phyloP scores from a whole-genome alignment of 2,329 filamentous ascomycete species.

The Rachicladosporium sp. region DNA sequence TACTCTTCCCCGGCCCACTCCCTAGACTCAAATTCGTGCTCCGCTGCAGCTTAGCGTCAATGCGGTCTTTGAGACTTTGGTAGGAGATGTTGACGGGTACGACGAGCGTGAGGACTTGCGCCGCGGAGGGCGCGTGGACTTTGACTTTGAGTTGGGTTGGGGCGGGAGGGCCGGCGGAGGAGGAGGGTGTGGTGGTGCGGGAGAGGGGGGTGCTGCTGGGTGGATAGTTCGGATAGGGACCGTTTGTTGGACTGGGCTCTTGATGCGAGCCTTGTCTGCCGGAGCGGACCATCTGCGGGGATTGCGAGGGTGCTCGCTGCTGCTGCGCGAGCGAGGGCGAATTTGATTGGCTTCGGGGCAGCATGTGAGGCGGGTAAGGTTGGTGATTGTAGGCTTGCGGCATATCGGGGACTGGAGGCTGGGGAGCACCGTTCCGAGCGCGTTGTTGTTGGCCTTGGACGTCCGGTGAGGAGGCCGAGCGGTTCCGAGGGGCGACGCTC shows the following conservation, averaged over 20 bases:
- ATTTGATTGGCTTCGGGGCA: conserved; percentile 66
- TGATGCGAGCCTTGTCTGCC: no score
- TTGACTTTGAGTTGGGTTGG: conserved; percentile 84
- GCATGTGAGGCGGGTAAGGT: conserved; percentile 15
- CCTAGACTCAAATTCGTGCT: conserved; percentile 71
- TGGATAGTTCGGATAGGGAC: no score
- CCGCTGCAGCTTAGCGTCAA: conserved; percentile 84
- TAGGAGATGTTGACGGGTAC: conserved; percentile 93
- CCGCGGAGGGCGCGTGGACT: conserved; percentile 66
- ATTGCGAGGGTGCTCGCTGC: neutral
- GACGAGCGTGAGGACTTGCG: conserved; percentile 88
- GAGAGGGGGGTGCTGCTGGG: conserved; percentile 10
- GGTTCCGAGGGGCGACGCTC: conserved; percentile 48
- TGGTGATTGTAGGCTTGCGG: conserved; percentile 15
- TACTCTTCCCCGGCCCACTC: conserved; percentile 47
- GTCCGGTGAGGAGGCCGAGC: conserved; percentile 91
- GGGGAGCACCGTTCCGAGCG: conserved; percentile 45
- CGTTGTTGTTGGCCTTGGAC: conserved; percentile 60
- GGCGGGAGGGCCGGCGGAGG: conserved; percentile 8
- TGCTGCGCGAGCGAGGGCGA: conserved; percentile 43
- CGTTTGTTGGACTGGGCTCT: no score
- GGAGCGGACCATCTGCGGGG: no score
- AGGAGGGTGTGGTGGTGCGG: conserved; percentile 27
- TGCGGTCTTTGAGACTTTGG: conserved; percentile 83
- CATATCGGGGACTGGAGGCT: conserved; percentile 23